Evolutionary conservation across 768 basidiomycete species (phyloP), one percentile per base, ranked within the genome.

Genomic region (Paxillus ammoniavirescens): DNA sequence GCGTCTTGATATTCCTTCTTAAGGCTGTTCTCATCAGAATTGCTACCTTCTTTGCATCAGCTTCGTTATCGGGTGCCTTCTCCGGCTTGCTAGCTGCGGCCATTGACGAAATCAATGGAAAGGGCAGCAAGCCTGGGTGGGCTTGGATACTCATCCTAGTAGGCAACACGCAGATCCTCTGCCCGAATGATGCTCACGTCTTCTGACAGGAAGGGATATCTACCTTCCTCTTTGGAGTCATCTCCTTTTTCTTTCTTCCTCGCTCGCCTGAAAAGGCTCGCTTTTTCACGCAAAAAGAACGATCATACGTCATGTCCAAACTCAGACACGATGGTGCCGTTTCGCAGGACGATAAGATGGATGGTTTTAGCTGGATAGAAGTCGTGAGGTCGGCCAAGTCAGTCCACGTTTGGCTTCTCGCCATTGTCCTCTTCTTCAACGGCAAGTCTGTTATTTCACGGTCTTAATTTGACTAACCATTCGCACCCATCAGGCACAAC

Each of bases 71-170:
- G 0, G 81, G 82, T 1, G 79, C 82, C 0, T 84, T 86, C 59
- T 84, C 83, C 5, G 86, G 87, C 41, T 67, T 88, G 7, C 73
- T 89, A 1, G 84, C 85, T 1, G 72, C 81, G 31, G 83, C 75
- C 1, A 84, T 89, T 47, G 61, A 74, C n/a, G 66, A 81, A 13
- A 81, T 89, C 74, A 65, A 83, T 42, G 81, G 80, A 12, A 66
- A 75, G 8, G 70, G 70, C 2, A 79, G 81, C 5, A 75, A 69
- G 49, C 72, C 78, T 2, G 85, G 81, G 0, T 87, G 85, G 86
- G 72, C 78, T 33, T 85, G 81, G 83, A 76, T 83, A 57, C 82
- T 82, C 57, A 80, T 82, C 37, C 40, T 81, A 15, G 79, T 81
- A 64, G 1, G 66, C 54, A 1, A 4, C 38, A 2, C 38, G 3